Evolutionary conservation across 176 grass and related monocot genomes (phyloP), one percentile per base, ranked within the genome.

Genomic region (Tillandsia leiboldiana): DNA sequence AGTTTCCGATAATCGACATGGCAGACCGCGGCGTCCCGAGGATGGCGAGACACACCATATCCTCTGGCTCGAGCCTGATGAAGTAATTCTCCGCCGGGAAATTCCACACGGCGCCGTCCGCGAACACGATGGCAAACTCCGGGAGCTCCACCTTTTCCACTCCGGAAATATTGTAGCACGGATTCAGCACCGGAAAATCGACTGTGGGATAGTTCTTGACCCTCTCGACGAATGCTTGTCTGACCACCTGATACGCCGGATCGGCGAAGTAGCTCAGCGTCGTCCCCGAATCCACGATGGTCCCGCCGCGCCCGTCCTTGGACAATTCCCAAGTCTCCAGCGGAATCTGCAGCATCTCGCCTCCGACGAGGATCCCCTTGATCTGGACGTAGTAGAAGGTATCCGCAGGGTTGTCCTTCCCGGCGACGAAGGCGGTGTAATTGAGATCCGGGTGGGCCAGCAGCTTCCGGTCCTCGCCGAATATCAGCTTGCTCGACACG

Each of bases 31-130:
- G 95, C 48, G 84, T 93, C 56, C 82, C 84, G 11, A 90, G 84
- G 13, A 94, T 71, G 14, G 90, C 90, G 10, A 99, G 82, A 77
- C 95, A 99, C 75, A 90, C 83, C 17, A 94, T 9, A 2, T 81
- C 79, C 1, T 88, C 95, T 18, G 82, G 70, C 1, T 93, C 87
- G 6, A 99, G 72, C 49, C 78, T 74, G 78, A 99, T 84, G 82
- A 99, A 99, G 75, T 99, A 99, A 76, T 94, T 99, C 72, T 94
- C 90, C 12, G 65, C 72, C 8, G 87, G 95, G 78, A 99, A 94
- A 48, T 87, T 83, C 95, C 90, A 99, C 2, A 80, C 75, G 2
- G 95, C 95, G 9, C 95, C 90, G 52, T 94, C 84, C 12, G 75
- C 64, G 72, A 99, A 99, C 49, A 67, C 17, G 1, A 99, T 77